These are phyloP conservation scores for Moesziomyces antarcticus DNA, from an alignment of 1,284 basidiomycete species.

Conservation along the genomic window DNA sequence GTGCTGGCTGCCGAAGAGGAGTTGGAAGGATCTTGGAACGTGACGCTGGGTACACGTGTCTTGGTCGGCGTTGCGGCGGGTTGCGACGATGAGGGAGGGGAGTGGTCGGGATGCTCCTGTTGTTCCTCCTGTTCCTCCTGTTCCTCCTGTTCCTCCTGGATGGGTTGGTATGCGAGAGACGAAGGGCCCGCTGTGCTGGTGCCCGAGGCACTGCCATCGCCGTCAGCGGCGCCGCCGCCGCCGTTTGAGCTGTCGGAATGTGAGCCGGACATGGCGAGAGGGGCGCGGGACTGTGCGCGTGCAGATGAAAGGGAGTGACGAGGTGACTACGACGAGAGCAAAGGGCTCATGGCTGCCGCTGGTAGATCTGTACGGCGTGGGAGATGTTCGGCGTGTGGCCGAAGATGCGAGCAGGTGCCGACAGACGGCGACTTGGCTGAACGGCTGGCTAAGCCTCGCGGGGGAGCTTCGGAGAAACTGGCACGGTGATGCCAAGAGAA, in stretches of 20 bases:
- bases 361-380: background rate
- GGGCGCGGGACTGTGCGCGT: background rate
- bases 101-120: background rate
- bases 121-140: conserved; percentile 1
- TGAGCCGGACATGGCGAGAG: conserved; percentile 1
- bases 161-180: conserved; percentile 5
- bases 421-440: background rate
- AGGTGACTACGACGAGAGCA: background rate
- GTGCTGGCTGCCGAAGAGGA: background rate
- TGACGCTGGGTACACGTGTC: conserved; percentile 13
- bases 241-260: background rate
- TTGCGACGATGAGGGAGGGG: background rate
- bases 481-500: too few relatives aligned
- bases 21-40: conserved; percentile 12
- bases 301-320: background rate
- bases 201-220: background rate
- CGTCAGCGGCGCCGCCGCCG: background rate
- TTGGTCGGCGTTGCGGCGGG: conserved; percentile 1
- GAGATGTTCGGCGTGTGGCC: background rate
- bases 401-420: background rate
- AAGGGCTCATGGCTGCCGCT: background rate
- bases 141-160: conserved; percentile 19
- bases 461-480: background rate
- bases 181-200: conserved; percentile 3
- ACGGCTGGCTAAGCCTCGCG: background rate